These are phyloP conservation scores for Umbelopsis ramanniana DNA, from an alignment of 192 early-diverging fungal species.

Conservation along the genomic window DNA sequence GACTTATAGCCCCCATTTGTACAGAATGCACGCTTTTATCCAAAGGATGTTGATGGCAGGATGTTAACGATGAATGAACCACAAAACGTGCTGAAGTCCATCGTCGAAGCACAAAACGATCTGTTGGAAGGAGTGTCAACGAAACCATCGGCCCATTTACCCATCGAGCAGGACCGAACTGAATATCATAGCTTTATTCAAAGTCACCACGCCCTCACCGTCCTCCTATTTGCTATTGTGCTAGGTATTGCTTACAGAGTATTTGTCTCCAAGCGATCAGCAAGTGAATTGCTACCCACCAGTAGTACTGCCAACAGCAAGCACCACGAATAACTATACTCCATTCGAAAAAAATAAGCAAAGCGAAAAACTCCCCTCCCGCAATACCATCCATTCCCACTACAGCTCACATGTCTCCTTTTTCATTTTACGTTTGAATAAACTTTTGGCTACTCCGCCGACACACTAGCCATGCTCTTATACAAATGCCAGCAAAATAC, in stretches of 20 bases:
- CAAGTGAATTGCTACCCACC: neutral
- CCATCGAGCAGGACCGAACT: neutral
- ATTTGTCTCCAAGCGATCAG: neutral
- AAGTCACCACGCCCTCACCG: neutral
- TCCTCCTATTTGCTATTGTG: neutral
- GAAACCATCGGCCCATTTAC: neutral
- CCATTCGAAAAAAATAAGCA: too few relatives aligned
- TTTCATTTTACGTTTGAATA: neutral
- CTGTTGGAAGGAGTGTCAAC: neutral
- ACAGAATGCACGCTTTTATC: slow-evolving; percentile 7
- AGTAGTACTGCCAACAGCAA: neutral
- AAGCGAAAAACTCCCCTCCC: too few relatives aligned
- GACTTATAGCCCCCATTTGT: neutral
- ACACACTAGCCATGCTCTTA: slow-evolving; percentile 10
- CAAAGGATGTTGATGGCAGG: neutral
- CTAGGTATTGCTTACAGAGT: slow-evolving; percentile 3
- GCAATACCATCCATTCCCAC: too few relatives aligned
- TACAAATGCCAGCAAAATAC: too few relatives aligned
- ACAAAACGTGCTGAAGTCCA: neutral
- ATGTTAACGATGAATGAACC: neutral
- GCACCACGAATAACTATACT: slow-evolving; percentile 3
- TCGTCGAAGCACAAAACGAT: slow-evolving; percentile 10
- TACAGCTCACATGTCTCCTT: neutral
- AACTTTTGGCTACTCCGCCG: neutral
- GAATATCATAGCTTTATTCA: neutral